phyloP scores from a whole-genome alignment of 495 filamentous ascomycete species.

The Pyronema domesticum region DNA sequence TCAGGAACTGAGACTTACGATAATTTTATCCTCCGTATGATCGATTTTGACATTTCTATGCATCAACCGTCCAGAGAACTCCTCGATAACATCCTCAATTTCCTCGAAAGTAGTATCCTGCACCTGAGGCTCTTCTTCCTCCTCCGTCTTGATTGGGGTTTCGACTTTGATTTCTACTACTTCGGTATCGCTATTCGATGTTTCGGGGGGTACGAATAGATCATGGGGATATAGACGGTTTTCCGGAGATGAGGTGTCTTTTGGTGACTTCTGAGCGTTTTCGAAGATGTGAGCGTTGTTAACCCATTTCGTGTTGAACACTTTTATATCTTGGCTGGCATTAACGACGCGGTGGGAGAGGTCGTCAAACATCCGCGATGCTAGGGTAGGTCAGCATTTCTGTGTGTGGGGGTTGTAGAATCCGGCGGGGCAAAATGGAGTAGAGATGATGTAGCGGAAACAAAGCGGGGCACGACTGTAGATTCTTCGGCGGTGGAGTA shows the following conservation, averaged over 20 bases:
- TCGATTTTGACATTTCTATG: conserved; percentile 1
- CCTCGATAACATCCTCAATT: conserved; percentile 14
- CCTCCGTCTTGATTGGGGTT: conserved; percentile 5
- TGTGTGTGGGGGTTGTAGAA: too few relatives aligned
- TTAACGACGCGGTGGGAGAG: conserved; percentile 14
- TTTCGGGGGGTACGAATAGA: conserved; percentile 18
- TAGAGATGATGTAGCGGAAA: too few relatives aligned
- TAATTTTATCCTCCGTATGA: too few relatives aligned
- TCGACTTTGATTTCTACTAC: conserved; percentile 7
- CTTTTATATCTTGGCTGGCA: conserved; percentile 18
- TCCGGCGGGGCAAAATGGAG: not conserved
- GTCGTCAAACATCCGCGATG: conserved; percentile 8
- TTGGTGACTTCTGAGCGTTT: conserved; percentile 9
- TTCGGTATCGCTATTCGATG: not conserved
- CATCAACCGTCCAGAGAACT: conserved; percentile 11
- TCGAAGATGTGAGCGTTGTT: conserved; percentile 11
- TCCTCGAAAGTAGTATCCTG: conserved; percentile 11
- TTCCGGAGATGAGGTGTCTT: conserved; percentile 6
- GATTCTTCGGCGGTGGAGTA: not conserved
- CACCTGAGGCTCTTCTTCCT: conserved; percentile 10
- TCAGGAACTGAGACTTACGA: too few relatives aligned
- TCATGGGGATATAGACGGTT: conserved; percentile 12
- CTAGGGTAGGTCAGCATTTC: conserved; percentile 16
- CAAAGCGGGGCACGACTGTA: not conserved
- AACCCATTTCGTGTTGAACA: conserved; percentile 17